These are phyloP conservation scores for Scytalidium lignicola DNA, from an alignment of 2,329 filamentous ascomycete species.

Conservation along the genomic window DNA sequence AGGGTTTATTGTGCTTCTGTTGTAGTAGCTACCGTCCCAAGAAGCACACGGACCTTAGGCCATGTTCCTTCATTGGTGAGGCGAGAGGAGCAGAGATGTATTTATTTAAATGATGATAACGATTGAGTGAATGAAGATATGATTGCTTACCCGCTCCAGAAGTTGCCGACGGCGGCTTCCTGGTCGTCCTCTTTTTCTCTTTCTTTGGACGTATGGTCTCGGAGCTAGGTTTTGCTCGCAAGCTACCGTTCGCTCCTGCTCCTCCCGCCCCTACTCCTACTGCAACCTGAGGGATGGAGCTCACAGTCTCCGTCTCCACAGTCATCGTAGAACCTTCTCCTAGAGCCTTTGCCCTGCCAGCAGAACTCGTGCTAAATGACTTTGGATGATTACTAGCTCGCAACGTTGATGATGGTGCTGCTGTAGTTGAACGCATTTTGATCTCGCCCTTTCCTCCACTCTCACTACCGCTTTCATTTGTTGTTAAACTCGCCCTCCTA, in stretches of 20 bases:
- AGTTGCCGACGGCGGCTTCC: conserved; percentile 69
- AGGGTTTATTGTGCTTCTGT: too few relatives aligned
- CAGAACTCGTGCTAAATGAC: conserved; percentile 59
- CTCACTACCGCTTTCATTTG: conserved; percentile 60
- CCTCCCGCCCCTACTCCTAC: conserved; percentile 64
- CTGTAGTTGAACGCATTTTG: conserved; percentile 26
- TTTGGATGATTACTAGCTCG: conserved; percentile 53
- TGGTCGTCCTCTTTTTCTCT: conserved; percentile 74
- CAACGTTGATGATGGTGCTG: conserved; percentile 36
- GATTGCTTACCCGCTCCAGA: conserved; percentile 65
- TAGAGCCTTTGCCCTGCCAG: conserved; percentile 60
- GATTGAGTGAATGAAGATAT: conserved; percentile 26
- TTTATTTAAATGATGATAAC: conserved; percentile 40
- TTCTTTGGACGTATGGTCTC: conserved; percentile 95
- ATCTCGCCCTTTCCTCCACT: conserved; percentile 50
- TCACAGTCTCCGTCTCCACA: conserved; percentile 94
- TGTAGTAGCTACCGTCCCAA: too few relatives aligned
- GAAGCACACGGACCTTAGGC: too few relatives aligned
- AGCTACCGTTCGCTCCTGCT: conserved; percentile 59
- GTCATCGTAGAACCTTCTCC: conserved; percentile 88
- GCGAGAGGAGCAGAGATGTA: too few relatives aligned
- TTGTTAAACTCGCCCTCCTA: conserved; percentile 38
- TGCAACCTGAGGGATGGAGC: conserved; percentile 79
- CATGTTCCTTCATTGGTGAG: too few relatives aligned
- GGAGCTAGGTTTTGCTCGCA: conserved; percentile 84